Evolutionary conservation across 441 rosid genomes (phyloP), one percentile per base, ranked within the genome.

Genomic region (Omphalea diandra): DNA sequence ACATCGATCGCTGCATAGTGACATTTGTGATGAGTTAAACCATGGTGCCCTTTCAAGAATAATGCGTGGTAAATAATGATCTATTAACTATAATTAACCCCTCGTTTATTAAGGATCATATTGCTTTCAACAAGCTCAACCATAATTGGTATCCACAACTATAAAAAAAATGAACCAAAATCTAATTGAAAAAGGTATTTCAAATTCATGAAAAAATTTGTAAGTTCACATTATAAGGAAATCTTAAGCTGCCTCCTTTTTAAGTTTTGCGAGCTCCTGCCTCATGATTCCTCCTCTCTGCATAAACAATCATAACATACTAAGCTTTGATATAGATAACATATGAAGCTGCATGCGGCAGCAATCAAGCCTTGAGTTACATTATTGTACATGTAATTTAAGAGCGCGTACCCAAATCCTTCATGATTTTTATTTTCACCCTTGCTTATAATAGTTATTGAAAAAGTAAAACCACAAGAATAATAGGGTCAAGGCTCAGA

Each of bases 191-290:
- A 54, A 18, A 11, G 6, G 17, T 1, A 3, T 24, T 33, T 36
- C 14, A 29, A 11, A 35, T 33, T 46, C 18, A 65, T n/a, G 1
- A 27, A 43, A 41, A 61, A 27, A 22, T 41, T 0, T 11, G 61
- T 27, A 55, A 1, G 18, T 12, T 15, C 32, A 15, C 17, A 50
- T 3, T n/a, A 61, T 20, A n/a, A 29, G 8, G 36, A 31, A 22
- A 67, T 38, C 64, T 70, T 75, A 85, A 43, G 81, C 82, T 5
- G 82, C 61, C 73, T 79, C 83, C 75, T 70, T 87, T 60, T 80
- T 85, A 4, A 85, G 82, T 68, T 85, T 85, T 4, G 87, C 85
- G 63, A 87, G 84, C 80, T 85, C 89, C 72, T 83, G 89, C 72
- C 86, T 77, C 22, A 87, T 60, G 11, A 83, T 53, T 75, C 86